Conservation (phyloP, 2,329 filamentous ascomycete genomes). For the Aspergillus ochraceoroseus region DNA sequence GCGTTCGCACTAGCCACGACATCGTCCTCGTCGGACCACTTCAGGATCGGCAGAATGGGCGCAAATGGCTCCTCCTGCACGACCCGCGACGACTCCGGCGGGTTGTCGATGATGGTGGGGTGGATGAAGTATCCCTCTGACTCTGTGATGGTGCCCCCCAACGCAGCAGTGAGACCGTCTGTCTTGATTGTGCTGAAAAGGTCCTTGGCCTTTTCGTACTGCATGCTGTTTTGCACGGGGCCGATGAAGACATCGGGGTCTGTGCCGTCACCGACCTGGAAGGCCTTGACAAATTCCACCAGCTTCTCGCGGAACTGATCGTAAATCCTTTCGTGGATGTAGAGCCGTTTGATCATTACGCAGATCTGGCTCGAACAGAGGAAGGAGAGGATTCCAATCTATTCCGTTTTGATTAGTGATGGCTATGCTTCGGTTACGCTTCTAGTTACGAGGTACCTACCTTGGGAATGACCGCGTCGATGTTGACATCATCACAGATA, state of each 20-base stretch:
- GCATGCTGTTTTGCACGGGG: slow-evolving; percentile 61
- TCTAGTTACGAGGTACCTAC: slow-evolving; percentile 20
- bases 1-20: slow-evolving; percentile 55
- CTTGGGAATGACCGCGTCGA: slow-evolving; percentile 43
- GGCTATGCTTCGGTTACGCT: too few species aligned
- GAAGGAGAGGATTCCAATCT: slow-evolving; percentile 48
- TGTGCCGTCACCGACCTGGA: slow-evolving; percentile 39
- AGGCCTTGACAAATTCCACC: slow-evolving; percentile 43
- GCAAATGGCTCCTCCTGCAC: slow-evolving; percentile 60
- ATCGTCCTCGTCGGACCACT: slow-evolving; percentile 58
- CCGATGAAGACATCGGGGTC: slow-evolving; percentile 50
- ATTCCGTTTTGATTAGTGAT: neutral
- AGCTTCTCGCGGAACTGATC: slow-evolving; percentile 50
- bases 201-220: slow-evolving; percentile 56
- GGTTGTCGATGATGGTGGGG: slow-evolving; percentile 56
- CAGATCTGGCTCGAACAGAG: slow-evolving; percentile 55
- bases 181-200: slow-evolving; percentile 54
- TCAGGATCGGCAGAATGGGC: slow-evolving; percentile 60
- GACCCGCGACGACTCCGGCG: slow-evolving; percentile 52
- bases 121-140: slow-evolving; percentile 54
- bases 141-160: slow-evolving; percentile 46
- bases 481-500: slow-evolving; percentile 51
- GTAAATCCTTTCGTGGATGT: slow-evolving; percentile 58
- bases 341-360: slow-evolving; percentile 55
- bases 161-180: slow-evolving; percentile 50